Evolutionary conservation across 768 basidiomycete genomes (phyloP).

Genomic region (Termitomyces sp.): DNA sequence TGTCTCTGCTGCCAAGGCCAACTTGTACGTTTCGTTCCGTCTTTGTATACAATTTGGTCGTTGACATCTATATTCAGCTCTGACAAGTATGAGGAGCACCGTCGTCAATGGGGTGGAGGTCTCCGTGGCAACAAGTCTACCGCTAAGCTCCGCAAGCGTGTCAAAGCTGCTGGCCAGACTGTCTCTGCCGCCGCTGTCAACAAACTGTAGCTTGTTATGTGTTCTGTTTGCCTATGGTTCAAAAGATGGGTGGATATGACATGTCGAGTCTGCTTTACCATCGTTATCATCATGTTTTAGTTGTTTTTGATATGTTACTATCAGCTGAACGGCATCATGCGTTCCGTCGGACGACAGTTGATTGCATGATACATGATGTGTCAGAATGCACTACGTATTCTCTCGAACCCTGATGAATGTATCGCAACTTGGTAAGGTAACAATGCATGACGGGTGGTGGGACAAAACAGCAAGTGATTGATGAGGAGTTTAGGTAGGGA

Average conservation of each 20-base stretch:
- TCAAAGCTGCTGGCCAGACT: conserved; percentile 81
- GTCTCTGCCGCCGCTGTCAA: conserved; percentile 46
- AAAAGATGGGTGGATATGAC: conserved; percentile 10
- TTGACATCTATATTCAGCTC: conserved; percentile 36
- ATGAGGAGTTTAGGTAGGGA: no score
- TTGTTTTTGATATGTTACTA: conserved; percentile 10
- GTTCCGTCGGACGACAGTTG: no score
- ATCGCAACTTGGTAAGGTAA: no score
- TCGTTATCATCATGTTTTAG: conserved; percentile 9
- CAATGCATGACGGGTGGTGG: no score
- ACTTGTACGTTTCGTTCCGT: conserved; percentile 64
- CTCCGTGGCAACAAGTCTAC: conserved; percentile 92
- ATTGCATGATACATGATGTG: no score
- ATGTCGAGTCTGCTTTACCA: conserved; percentile 1
- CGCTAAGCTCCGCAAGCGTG: conserved; percentile 89
- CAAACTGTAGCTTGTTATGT: conserved; percentile 46
- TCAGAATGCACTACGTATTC: no score
- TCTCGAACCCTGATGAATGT: no score
- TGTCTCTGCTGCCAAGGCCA: conserved; percentile 91
- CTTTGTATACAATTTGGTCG: neutral
- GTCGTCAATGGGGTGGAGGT: conserved; percentile 95
- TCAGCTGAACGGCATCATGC: conserved; percentile 6
- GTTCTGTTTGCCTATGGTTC: conserved; percentile 1
- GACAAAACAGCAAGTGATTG: no score
- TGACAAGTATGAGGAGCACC: conserved; percentile 90